Evolutionary conservation across 163 green algal genomes (phyloP).

Genomic region (Volvox carteri): DNA sequence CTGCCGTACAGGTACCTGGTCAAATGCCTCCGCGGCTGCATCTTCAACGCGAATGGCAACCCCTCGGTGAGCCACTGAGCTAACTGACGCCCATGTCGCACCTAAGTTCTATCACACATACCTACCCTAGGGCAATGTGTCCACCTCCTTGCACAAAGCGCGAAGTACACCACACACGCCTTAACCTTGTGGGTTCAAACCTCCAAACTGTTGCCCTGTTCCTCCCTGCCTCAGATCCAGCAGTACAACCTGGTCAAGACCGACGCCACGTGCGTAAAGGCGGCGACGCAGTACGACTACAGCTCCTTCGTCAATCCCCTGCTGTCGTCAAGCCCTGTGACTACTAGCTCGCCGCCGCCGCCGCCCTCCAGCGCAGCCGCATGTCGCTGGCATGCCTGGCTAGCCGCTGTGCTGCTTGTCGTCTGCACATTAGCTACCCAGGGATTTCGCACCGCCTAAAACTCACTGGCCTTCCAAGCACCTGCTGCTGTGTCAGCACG

Average conservation of each 20-base stretch:
- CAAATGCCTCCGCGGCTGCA: conserved; percentile 39
- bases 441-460: too few species aligned
- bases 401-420: conserved; percentile 4
- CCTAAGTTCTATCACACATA: neutral
- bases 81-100: neutral
- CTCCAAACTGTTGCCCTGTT: neutral
- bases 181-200: too few species aligned
- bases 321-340: neutral
- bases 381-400: neutral
- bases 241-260: neutral
- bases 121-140: neutral
- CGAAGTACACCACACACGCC: neutral
- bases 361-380: neutral
- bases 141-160: neutral
- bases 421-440: too few species aligned
- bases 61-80: neutral
- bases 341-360: neutral
- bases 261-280: conserved; percentile 14
- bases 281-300: conserved; percentile 48
- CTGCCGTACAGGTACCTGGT: neutral
- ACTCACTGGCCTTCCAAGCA: too few species aligned
- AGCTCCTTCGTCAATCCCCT: conserved; percentile 4
- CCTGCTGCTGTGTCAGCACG: too few species aligned
- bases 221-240: neutral
- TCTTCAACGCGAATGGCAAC: conserved; percentile 21